Evolutionary conservation across 2,329 filamentous ascomycete genomes (phyloP).

Genomic region (Colletotrichum abscissum): DNA sequence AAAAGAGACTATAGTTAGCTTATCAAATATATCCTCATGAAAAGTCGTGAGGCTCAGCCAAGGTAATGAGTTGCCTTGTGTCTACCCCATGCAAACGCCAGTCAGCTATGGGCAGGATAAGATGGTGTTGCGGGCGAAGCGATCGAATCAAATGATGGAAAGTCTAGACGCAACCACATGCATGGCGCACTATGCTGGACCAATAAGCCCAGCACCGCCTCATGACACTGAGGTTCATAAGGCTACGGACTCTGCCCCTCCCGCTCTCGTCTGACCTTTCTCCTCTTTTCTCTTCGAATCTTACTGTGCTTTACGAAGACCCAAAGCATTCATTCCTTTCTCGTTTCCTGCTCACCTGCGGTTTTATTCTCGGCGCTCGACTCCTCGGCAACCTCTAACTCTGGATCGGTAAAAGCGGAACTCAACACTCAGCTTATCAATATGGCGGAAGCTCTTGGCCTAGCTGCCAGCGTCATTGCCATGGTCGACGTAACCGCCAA

Average conservation of each 20-base stretch:
- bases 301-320: not conserved
- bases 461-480: not conserved
- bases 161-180: not conserved
- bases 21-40: not conserved
- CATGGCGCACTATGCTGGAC: not conserved
- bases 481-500: not conserved
- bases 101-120: not conserved
- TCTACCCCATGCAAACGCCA: not conserved
- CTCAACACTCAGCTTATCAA: not conserved
- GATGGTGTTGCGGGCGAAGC: not conserved
- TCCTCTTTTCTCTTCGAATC: not conserved
- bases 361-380: not conserved
- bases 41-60: not conserved
- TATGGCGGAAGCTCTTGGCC: not conserved
- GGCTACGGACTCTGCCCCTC: not conserved
- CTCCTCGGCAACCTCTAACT: accelerated
- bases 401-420: not conserved
- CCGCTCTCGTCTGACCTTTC: not conserved
- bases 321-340: not conserved
- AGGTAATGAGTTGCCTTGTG: not conserved
- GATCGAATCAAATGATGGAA: not conserved
- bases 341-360: accelerated
- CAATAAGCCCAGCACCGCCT: not conserved
- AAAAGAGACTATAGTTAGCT: no score
- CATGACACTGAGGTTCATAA: not conserved